Percentiles rank a stretch among this genome's conserved stretches.
Conservation (phyloP, 2,329 filamentous ascomycete species). For the Sporothrix luriei region DNA sequence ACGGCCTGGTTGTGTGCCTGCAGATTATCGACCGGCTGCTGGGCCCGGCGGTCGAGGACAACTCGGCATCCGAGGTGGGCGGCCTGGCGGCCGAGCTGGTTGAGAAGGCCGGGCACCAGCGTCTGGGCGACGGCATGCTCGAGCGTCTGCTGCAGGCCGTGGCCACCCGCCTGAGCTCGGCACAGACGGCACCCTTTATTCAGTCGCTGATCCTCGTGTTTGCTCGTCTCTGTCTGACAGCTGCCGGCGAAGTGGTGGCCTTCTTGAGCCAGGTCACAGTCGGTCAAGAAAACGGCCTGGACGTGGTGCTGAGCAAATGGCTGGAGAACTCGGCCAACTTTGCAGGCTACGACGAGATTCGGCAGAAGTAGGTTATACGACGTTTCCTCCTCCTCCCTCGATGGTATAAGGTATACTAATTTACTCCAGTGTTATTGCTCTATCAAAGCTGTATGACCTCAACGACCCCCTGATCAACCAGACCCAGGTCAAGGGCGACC, state of each 20-base stretch:
- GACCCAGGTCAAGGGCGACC: constrained; percentile 86
- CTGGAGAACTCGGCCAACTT: constrained; percentile 96
- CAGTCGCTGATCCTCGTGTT: constrained; percentile 96
- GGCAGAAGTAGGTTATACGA: constrained; percentile 72
- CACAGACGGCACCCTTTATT: constrained; percentile 84
- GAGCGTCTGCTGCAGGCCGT: constrained; percentile 82
- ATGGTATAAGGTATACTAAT: too few species aligned
- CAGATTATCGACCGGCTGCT: constrained; percentile 91
- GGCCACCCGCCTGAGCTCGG: constrained; percentile 78
- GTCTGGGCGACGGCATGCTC: constrained; percentile 84
- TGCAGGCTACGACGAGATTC: constrained; percentile 96
- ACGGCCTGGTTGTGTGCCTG: constrained; percentile 83
- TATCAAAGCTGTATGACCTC: constrained; percentile 87
- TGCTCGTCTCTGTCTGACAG: constrained; percentile 81
- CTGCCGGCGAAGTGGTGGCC: constrained; percentile 84
- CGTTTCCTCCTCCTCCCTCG: too few species aligned
- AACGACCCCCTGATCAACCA: constrained; percentile 78
- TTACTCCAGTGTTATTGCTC: constrained; percentile 72
- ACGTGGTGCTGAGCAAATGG: constrained; percentile 92
- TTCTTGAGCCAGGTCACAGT: constrained; percentile 87
- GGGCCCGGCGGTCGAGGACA: constrained; percentile 81
- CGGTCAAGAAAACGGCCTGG: constrained; percentile 75
- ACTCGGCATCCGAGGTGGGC: constrained; percentile 93
- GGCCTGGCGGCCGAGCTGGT: constrained; percentile 92
- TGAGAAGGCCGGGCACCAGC: constrained; percentile 89